phyloP scores from a whole-genome alignment of 441 rosid species.

The Capsella rubella region DNA sequence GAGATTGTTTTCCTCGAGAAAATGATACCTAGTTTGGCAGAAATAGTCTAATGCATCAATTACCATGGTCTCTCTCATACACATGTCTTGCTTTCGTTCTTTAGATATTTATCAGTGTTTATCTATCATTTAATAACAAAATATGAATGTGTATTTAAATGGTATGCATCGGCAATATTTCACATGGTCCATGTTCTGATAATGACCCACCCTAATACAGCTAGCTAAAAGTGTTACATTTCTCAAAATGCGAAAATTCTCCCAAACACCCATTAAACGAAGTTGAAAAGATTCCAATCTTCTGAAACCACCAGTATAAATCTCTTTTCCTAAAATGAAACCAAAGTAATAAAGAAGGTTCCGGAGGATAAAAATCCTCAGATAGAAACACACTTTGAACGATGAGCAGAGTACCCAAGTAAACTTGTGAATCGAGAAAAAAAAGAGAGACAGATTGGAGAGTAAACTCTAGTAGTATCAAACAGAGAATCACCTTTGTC shows the following conservation, averaged over 20 bases:
- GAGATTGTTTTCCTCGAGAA: constrained; percentile 34
- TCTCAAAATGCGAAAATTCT: constrained; percentile 4
- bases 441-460: constrained; percentile 8
- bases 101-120: neutral
- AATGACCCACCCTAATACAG: constrained; percentile 17
- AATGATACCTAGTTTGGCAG: constrained; percentile 40
- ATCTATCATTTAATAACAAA: neutral
- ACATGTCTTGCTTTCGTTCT: neutral
- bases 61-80: neutral
- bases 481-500: constrained; percentile 7
- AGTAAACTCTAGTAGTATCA: neutral
- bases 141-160: neutral
- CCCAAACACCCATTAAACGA: constrained; percentile 25
- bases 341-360: constrained; percentile 18
- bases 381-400: constrained; percentile 6
- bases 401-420: constrained; percentile 13
- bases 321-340: constrained; percentile 33
- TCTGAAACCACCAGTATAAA: constrained; percentile 23
- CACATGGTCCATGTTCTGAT: constrained; percentile 40
- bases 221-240: neutral
- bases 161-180: constrained; percentile 11
- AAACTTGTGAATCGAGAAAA: constrained; percentile 5
- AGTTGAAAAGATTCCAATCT: constrained; percentile 32
- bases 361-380: constrained; percentile 15
- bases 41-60: constrained; percentile 18